A percentile compares a stretch with the other conserved stretches of the same genome.
These are phyloP conservation scores for Kwoniella botswanensis DNA, from an alignment of 768 basidiomycete genomes.

Conservation along the genomic window DNA sequence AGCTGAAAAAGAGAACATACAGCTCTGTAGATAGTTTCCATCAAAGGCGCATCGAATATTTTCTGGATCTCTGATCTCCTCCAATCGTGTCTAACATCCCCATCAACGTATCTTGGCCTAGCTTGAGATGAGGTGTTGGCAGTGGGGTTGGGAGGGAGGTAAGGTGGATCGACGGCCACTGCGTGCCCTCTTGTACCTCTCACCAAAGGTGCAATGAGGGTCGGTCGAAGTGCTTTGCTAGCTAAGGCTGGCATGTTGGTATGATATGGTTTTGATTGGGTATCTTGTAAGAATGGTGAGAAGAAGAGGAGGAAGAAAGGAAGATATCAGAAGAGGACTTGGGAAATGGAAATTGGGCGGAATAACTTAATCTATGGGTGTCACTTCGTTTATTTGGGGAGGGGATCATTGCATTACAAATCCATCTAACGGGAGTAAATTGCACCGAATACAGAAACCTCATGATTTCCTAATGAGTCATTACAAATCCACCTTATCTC, in stretches of 20 bases:
- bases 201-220: slow-evolving; percentile 24
- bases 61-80: slow-evolving; percentile 76
- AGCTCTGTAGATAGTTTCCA: slow-evolving; percentile 86
- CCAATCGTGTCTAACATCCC: slow-evolving; percentile 70
- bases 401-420: background rate
- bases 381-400: slow-evolving; percentile 12
- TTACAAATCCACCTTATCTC: background rate
- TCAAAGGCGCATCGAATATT: slow-evolving; percentile 82
- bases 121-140: slow-evolving; percentile 10
- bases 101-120: slow-evolving; percentile 36
- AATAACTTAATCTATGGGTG: background rate
- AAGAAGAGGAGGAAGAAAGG: slow-evolving; percentile 1
- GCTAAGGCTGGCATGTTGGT: slow-evolving; percentile 23
- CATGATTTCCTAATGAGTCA: background rate
- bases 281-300: background rate
- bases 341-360: slow-evolving; percentile 6
- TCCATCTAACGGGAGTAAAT: background rate
- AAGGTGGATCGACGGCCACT: slow-evolving; percentile 45
- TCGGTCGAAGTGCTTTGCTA: slow-evolving; percentile 26
- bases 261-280: background rate
- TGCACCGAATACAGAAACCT: background rate
- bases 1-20: slow-evolving; percentile 56
- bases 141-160: slow-evolving; percentile 17
- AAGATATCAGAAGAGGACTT: background rate
- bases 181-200: slow-evolving; percentile 42